Evolutionary conservation across 495 filamentous ascomycete species (phyloP), one percentile per base, ranked within the genome.

Genomic region (Penicillium bialowiezense): DNA sequence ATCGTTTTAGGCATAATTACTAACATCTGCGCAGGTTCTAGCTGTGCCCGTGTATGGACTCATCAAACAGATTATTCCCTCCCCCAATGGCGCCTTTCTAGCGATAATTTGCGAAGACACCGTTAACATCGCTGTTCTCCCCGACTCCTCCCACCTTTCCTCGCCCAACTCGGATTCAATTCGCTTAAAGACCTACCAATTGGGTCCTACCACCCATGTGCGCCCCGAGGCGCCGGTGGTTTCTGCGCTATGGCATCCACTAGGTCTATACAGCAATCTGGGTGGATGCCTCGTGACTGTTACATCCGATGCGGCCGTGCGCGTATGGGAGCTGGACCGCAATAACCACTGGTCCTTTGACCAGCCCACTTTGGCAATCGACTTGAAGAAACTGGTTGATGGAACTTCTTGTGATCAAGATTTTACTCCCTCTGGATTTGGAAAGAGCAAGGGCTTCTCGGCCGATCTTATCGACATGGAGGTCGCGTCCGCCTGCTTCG

Each of bases 181-280:
- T 55, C 86, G 86, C 50, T 71, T 89, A 28, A 92, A 90, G 64
- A 86, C 86, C 28, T 91, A 85, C 68, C 90, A 90, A 40, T 74
- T 96, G 13, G 91, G 91, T 1, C 89, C 91, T 15, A 93, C 88
- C 5, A 89, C 86, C 2, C 91, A 96, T 65, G 89, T 96, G 21
- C 83, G 89, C 49, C 85, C 90, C 19, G 80, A 90, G 54, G 78
- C 89, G 1, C 81, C 87, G 0, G 74, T 96, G 15, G 83, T 81
- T 1, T 89, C 87, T 5, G 83, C 85, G 8, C 43, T 95, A 49
- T 96, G 90, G 90, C 91, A 96, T 71, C 91, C 91, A 1, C 75
- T 95, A 1, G 89, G 90, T 0, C 76, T 87, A 9, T 80, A 83
- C 21, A 84, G 80, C 15, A 76, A 73, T 45, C 47, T 74, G 13